phyloP scores from a whole-genome alignment of 345 rosid species.

The Kernera saxatilis region DNA sequence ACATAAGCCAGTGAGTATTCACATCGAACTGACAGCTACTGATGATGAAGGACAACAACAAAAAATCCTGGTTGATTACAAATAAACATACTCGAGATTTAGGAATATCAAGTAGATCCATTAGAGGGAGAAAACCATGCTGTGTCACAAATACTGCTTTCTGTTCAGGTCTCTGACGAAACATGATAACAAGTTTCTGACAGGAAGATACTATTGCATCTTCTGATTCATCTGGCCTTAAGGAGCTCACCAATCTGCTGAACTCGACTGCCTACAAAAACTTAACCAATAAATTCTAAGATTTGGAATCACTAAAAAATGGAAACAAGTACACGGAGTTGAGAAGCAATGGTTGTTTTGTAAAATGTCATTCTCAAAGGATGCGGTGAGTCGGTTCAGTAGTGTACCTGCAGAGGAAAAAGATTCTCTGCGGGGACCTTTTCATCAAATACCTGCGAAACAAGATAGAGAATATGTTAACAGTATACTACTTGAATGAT shows the following conservation, averaged over 20 bases:
- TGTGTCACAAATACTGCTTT: conserved; percentile 78
- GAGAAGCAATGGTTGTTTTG: not conserved
- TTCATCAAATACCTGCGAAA: conserved; percentile 74
- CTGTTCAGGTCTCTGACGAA: conserved; percentile 91
- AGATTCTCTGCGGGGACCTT: conserved; percentile 82
- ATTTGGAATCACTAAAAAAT: not conserved
- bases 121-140: conserved; percentile 86
- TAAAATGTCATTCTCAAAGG: conserved; percentile 6
- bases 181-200: conserved; percentile 69
- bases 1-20: conserved; percentile 9
- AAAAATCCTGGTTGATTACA: conserved; percentile 11
- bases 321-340: not conserved
- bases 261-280: conserved; percentile 87
- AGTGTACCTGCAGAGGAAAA: conserved; percentile 81
- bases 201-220: conserved; percentile 84
- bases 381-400: not conserved
- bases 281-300: conserved; percentile 15
- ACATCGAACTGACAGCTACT: conserved; percentile 2
- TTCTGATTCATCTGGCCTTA: conserved; percentile 85
- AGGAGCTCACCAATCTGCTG: conserved; percentile 68
- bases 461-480: conserved; percentile 1
- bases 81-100: conserved; percentile 61
- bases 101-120: conserved; percentile 86
- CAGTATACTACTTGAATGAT: not conserved
- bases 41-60: not conserved